phyloP scores from a whole-genome alignment of 1,284 basidiomycete species.

The Pyrrhoderma noxium region DNA sequence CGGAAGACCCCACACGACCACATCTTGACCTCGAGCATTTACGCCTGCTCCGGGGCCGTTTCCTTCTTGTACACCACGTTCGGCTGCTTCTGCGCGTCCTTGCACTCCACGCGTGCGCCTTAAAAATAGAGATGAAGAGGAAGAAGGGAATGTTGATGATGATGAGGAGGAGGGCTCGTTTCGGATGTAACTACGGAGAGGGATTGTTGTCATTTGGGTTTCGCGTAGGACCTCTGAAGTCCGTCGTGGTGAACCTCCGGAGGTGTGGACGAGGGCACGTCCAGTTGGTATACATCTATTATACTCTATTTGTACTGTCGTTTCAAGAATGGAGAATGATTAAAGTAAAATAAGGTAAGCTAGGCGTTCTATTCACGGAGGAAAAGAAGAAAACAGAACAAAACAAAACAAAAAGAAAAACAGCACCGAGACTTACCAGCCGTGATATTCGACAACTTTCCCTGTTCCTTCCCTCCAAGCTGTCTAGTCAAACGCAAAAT shows the following conservation, averaged over 20 bases:
- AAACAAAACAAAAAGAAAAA: neutral
- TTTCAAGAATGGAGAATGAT: neutral
- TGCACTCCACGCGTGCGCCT: slow-evolving; percentile 34
- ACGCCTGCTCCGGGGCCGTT: slow-evolving; percentile 48
- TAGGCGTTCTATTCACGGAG: neutral
- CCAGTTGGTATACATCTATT: slow-evolving; percentile 50
- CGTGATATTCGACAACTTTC: slow-evolving; percentile 41
- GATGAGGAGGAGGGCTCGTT: neutral
- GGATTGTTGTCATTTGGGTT: slow-evolving; percentile 40
- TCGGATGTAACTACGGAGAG: slow-evolving; percentile 27
- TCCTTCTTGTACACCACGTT: slow-evolving; percentile 37
- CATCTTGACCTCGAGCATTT: slow-evolving; percentile 39
- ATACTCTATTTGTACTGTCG: slow-evolving; percentile 53
- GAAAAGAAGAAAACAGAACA: neutral
- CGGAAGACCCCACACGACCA: slow-evolving; percentile 57
- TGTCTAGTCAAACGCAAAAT: slow-evolving; percentile 41
- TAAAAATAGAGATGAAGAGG: neutral
- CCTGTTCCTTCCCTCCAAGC: slow-evolving; percentile 25
- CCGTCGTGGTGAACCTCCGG: slow-evolving; percentile 36
- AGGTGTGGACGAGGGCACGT: slow-evolving; percentile 48
- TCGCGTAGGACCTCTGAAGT: slow-evolving; percentile 35
- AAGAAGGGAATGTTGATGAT: neutral
- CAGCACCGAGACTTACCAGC: slow-evolving; percentile 35
- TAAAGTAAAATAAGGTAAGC: neutral
- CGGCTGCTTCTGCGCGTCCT: slow-evolving; percentile 35